Percentiles rank a stretch among this genome's conserved stretches.
These are phyloP conservation scores for Annona cherimola DNA, from an alignment of 164 flowering plant genomes.

Conservation along the genomic window DNA sequence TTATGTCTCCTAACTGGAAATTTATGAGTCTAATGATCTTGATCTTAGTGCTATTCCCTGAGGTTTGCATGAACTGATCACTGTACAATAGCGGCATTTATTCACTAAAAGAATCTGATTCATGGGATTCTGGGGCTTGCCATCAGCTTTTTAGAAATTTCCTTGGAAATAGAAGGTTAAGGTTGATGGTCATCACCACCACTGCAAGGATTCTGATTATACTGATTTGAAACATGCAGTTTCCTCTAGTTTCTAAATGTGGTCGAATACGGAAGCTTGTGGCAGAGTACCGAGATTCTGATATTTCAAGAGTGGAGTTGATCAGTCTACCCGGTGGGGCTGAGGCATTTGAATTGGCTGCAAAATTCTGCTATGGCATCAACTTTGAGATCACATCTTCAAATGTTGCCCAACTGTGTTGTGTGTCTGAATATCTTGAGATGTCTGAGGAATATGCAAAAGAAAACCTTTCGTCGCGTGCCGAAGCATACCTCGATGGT, in stretches of 20 bases:
- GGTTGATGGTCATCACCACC: background rate
- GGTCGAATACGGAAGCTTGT: slow-evolving; percentile 71
- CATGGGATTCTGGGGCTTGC: background rate
- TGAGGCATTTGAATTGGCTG: slow-evolving; percentile 79
- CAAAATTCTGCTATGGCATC: slow-evolving; percentile 82
- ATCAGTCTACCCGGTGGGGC: slow-evolving; percentile 82
- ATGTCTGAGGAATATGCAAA: slow-evolving; percentile 81
- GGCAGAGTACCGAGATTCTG: slow-evolving; percentile 61
- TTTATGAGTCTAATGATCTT: background rate
- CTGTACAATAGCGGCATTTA: background rate
- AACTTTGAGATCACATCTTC: slow-evolving; percentile 82
- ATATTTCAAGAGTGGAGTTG: slow-evolving; percentile 58
- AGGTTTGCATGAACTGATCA: background rate
- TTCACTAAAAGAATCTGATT: background rate
- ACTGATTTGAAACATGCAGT: slow-evolving; percentile 38
- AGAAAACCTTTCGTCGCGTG: slow-evolving; percentile 67
- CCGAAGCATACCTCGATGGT: slow-evolving; percentile 69
- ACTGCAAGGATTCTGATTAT: slow-evolving; percentile 1
- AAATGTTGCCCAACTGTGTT: slow-evolving; percentile 76
- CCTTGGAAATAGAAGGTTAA: background rate
- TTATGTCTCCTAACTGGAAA: background rate
- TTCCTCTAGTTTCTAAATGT: slow-evolving; percentile 83
- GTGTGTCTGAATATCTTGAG: slow-evolving; percentile 85
- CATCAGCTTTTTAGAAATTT: background rate
- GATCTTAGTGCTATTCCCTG: background rate